phyloP scores from a whole-genome alignment of 1,139 yeast genomes.

The Blastobotrys arbuscula region DNA sequence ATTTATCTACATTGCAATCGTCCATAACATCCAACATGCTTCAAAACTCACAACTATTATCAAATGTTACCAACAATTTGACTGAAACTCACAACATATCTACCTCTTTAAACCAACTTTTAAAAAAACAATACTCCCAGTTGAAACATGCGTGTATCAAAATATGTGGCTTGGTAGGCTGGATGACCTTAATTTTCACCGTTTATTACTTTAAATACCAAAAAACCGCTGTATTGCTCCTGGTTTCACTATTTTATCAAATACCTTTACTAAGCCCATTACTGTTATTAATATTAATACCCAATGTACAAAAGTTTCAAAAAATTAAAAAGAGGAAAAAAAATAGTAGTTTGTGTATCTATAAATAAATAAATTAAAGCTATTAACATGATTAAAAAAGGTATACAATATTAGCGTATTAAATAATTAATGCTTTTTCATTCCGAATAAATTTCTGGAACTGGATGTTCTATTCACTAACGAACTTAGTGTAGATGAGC shows the following conservation, averaged over 20 bases:
- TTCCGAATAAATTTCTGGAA: constrained; percentile 10
- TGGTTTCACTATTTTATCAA: background rate
- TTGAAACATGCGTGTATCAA: background rate
- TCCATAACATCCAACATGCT: background rate
- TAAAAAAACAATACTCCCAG: background rate
- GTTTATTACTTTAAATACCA: background rate
- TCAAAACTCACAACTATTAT: background rate
- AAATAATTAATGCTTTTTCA: constrained; percentile 6
- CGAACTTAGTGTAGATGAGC: constrained; percentile 11
- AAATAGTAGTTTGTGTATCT: background rate
- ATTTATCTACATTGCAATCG: background rate
- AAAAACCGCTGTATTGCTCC: background rate
- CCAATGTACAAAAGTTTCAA: background rate
- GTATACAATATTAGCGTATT: background rate
- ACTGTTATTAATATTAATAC: too few species aligned
- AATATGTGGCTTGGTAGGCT: background rate
- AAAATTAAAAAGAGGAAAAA: background rate
- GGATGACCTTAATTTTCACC: too few species aligned
- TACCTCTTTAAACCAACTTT: background rate
- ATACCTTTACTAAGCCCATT: background rate
- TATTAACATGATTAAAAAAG: background rate
- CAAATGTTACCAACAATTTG: background rate
- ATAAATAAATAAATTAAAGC: background rate
- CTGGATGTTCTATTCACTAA: constrained; percentile 12
- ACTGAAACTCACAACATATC: background rate